Percentiles rank a stretch among this genome's conserved stretches.
Evolutionary conservation across 805 yeast species (phyloP).

Genomic region (Candida succiphila): DNA sequence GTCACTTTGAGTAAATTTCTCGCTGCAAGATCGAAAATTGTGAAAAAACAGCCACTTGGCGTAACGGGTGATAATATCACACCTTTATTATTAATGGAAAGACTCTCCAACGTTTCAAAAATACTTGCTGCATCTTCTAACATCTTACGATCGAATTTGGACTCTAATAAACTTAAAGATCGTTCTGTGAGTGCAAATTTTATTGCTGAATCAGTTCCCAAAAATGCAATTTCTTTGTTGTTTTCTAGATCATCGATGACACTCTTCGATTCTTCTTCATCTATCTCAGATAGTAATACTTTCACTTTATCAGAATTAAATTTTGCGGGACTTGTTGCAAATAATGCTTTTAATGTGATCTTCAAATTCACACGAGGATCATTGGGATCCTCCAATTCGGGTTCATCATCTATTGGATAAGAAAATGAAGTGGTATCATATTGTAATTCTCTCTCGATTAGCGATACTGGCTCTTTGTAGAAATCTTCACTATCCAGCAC

Average conservation of each 20-base stretch:
- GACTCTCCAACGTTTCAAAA: constrained; percentile 28
- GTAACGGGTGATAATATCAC: constrained; percentile 42
- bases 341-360: constrained; percentile 41
- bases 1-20: constrained; percentile 29
- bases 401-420: constrained; percentile 15
- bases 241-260: constrained; percentile 44
- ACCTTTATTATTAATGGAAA: constrained; percentile 41
- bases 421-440: constrained; percentile 37
- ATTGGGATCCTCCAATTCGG: constrained; percentile 22
- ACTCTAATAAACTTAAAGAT: constrained; percentile 28
- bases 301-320: constrained; percentile 39
- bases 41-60: constrained; percentile 53
- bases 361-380: no score
- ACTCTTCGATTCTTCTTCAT: constrained; percentile 34
- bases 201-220: constrained; percentile 38
- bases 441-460: constrained; percentile 59
- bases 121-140: constrained; percentile 38
- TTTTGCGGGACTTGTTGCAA: constrained; percentile 40
- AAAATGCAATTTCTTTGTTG: constrained; percentile 44
- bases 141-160: constrained; percentile 27
- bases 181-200: constrained; percentile 50
- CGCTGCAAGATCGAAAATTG: constrained; percentile 47
- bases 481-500: constrained; percentile 28
- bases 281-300: constrained; percentile 32
- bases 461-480: constrained; percentile 45